A percentile compares a stretch with the other conserved stretches of the same genome.
These are phyloP conservation scores for Trichoderma sp. DNA, from an alignment of 2,329 filamentous ascomycete genomes.

Conservation along the genomic window DNA sequence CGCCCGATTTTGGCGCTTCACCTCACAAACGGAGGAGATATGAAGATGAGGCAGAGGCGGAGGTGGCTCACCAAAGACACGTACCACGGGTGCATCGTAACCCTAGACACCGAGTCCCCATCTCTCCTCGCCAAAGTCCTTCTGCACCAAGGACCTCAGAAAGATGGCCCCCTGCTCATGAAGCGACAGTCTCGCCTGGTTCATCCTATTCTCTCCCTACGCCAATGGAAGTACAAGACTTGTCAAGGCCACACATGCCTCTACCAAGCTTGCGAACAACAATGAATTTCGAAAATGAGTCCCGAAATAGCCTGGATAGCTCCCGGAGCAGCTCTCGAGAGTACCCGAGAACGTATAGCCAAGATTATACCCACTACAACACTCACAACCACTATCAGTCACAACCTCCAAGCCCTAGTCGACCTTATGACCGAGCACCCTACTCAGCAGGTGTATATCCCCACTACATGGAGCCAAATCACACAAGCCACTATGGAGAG, in stretches of 20 bases:
- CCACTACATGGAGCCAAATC: constrained; percentile 45
- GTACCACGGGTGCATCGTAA: constrained; percentile 50
- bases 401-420: constrained; percentile 46
- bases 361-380: constrained; percentile 42
- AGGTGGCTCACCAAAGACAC: constrained; percentile 44
- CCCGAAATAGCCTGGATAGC: not conserved
- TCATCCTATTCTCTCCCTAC: constrained; percentile 30
- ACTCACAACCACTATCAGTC: constrained; percentile 49
- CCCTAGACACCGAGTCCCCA: constrained; percentile 30
- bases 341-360: constrained; percentile 24
- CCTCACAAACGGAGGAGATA: constrained; percentile 51
- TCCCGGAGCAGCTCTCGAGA: not conserved
- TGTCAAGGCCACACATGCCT: constrained; percentile 39
- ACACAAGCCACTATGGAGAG: constrained; percentile 40
- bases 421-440: constrained; percentile 46
- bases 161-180: constrained; percentile 37
- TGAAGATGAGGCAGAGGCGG: constrained; percentile 44
- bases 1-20: constrained; percentile 53
- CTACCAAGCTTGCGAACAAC: constrained; percentile 44
- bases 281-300: constrained; percentile 41
- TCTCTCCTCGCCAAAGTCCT: constrained; percentile 7
- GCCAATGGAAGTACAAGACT: constrained; percentile 37
- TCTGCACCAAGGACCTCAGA: constrained; percentile 30
- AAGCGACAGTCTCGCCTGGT: constrained; percentile 10
- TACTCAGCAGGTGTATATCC: constrained; percentile 42